Evolutionary conservation across 371 early-diverging fungal genomes (phyloP).

Genomic region (Phascolomyces articulosus): DNA sequence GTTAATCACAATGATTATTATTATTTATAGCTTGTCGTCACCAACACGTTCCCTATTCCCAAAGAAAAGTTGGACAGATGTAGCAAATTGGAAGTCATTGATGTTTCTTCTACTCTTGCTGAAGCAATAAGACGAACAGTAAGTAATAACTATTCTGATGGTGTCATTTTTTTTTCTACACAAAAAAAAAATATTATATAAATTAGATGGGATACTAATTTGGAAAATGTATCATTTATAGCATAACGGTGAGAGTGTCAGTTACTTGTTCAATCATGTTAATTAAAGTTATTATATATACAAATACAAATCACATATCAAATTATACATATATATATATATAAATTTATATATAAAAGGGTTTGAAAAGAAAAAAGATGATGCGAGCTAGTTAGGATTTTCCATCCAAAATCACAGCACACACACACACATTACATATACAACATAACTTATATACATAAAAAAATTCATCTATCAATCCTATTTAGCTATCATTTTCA

Average conservation of each 20-base stretch:
- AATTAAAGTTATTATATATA: conserved; percentile 23
- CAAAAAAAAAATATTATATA: too few species aligned
- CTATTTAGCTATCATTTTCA: too few species aligned
- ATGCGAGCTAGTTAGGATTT: background rate
- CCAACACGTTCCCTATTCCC: conserved; percentile 93
- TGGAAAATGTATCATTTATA: too few species aligned
- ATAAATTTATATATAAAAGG: too few species aligned
- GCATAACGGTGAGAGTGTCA: conserved; percentile 97
- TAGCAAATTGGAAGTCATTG: conserved; percentile 84
- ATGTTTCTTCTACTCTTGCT: conserved; percentile 87
- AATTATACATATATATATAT: too few species aligned
- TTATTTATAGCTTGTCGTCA: conserved; percentile 74
- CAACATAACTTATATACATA: too few species aligned
- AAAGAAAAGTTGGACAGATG: conserved; percentile 71
- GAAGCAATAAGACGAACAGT: conserved; percentile 96
- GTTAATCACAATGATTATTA: background rate
- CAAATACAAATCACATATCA: too few species aligned
- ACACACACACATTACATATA: too few species aligned
- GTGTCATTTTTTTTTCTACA: too few species aligned
- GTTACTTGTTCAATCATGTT: conserved; percentile 79
- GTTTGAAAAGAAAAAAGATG: too few species aligned
- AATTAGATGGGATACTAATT: too few species aligned
- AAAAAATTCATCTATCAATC: too few species aligned
- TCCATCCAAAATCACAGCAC: background rate
- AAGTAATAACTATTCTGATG: conserved; percentile 9